Percentiles rank a stretch among this genome's conserved stretches.
These are phyloP conservation scores for Aspergillus floridensis DNA, from an alignment of 2,329 filamentous ascomycete genomes.

Conservation along the genomic window DNA sequence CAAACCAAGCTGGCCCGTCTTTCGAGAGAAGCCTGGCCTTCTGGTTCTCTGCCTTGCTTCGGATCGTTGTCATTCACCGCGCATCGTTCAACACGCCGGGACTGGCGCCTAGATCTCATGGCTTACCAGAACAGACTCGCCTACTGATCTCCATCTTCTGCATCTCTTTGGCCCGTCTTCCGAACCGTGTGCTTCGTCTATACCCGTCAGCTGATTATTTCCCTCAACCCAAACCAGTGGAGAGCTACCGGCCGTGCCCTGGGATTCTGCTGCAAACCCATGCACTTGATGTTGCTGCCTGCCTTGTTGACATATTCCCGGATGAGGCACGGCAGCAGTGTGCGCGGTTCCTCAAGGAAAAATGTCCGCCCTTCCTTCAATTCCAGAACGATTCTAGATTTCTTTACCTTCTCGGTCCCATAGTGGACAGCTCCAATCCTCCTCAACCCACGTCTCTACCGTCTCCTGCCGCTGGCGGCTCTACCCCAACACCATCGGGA, in stretches of 20 bases:
- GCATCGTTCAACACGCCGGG: slow-evolving; percentile 30
- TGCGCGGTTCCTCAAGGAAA: slow-evolving; percentile 43
- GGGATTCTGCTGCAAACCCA: slow-evolving; percentile 40
- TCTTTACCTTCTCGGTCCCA: slow-evolving; percentile 43
- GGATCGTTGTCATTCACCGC: slow-evolving; percentile 42
- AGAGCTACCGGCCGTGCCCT: slow-evolving; percentile 28
- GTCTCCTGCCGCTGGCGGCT: slow-evolving; percentile 32
- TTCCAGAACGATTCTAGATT: slow-evolving; percentile 41
- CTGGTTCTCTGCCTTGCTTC: slow-evolving; percentile 43
- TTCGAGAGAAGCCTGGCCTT: slow-evolving; percentile 36
- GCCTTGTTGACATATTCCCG: slow-evolving; percentile 44
- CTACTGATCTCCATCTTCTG: slow-evolving; percentile 41
- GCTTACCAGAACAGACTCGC: slow-evolving; percentile 36
- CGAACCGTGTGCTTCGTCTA: slow-evolving; percentile 31
- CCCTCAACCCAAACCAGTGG: slow-evolving; percentile 22
- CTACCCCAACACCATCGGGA: slow-evolving; percentile 29
- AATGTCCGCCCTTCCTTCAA: slow-evolving; percentile 37
- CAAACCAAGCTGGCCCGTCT: slow-evolving; percentile 18
- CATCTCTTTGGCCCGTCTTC: slow-evolving; percentile 39
- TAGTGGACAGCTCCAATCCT: slow-evolving; percentile 25
- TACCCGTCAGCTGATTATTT: slow-evolving; percentile 32
- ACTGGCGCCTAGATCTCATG: slow-evolving; percentile 23
- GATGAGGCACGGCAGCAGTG: slow-evolving; percentile 45
- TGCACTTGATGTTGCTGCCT: slow-evolving; percentile 46
- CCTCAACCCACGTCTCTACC: slow-evolving; percentile 28